phyloP scores from a whole-genome alignment of 1,139 yeast genomes.

The Pichia inconspicua region DNA sequence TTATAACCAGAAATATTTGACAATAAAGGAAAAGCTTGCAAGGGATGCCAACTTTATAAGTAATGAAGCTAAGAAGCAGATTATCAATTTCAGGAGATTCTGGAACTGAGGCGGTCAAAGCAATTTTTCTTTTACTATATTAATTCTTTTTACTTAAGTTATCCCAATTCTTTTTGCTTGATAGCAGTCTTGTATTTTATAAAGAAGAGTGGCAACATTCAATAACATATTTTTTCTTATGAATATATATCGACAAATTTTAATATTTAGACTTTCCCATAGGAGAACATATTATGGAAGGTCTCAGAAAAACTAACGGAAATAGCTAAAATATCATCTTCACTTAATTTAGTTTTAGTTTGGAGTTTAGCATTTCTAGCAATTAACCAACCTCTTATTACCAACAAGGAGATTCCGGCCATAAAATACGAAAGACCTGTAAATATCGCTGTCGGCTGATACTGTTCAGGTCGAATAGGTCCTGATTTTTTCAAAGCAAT shows the following conservation, averaged over 20 bases:
- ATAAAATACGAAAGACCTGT: slow-evolving; percentile 45
- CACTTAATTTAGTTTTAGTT: slow-evolving; percentile 19
- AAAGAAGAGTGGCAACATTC: too few relatives aligned
- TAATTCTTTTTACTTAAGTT: not conserved
- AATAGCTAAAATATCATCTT: slow-evolving; percentile 11
- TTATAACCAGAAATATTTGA: too few relatives aligned
- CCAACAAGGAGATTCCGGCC: slow-evolving; percentile 32
- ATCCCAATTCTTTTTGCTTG: too few relatives aligned
- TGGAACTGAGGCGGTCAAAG: too few relatives aligned
- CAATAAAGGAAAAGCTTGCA: too few relatives aligned
- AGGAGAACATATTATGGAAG: slow-evolving; percentile 1
- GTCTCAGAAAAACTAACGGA: slow-evolving; percentile 3
- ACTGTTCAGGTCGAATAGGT: slow-evolving; percentile 33
- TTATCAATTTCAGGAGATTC: too few relatives aligned
- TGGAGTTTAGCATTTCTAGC: slow-evolving; percentile 35
- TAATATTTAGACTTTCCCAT: not conserved
- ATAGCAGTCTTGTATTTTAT: too few relatives aligned
- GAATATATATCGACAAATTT: too few relatives aligned
- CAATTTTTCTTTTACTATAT: not conserved
- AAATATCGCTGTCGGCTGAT: slow-evolving; percentile 43
- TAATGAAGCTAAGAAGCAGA: too few relatives aligned
- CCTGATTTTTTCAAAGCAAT: slow-evolving; percentile 36
- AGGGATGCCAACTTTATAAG: too few relatives aligned
- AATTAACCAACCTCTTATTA: slow-evolving; percentile 43
- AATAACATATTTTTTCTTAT: too few relatives aligned